A percentile compares a stretch with the other conserved stretches of the same genome.
Evolutionary conservation across 805 yeast species (phyloP).

Genomic region (Wickerhamomyces xylosicus): DNA sequence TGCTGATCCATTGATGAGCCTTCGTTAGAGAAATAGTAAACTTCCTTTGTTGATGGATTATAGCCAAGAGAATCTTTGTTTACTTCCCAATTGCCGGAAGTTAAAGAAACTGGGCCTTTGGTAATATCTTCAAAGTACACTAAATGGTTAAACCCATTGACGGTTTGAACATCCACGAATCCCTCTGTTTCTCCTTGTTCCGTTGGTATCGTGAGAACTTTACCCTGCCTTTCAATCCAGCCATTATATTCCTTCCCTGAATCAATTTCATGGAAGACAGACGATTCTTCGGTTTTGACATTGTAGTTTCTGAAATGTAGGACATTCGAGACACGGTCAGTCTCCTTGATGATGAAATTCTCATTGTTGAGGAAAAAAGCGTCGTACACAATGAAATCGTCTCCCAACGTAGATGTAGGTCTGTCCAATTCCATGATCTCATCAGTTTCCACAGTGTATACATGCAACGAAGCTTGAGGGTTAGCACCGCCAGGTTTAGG

Average conservation of each 20-base stretch:
- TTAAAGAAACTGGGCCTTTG: conserved; percentile 43
- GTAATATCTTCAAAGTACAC: conserved; percentile 71
- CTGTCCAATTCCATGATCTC: conserved; percentile 22
- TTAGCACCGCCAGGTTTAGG: conserved; percentile 80
- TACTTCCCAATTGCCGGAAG: conserved; percentile 85
- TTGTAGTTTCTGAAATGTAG: conserved; percentile 42
- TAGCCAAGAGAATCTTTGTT: conserved; percentile 51
- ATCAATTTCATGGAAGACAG: conserved; percentile 33
- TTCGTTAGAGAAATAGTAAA: conserved; percentile 59
- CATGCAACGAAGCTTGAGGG: conserved; percentile 49
- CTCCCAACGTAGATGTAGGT: conserved; percentile 19
- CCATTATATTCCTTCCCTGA: conserved; percentile 39
- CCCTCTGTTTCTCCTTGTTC: conserved; percentile 39
- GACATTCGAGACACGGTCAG: conserved; percentile 58
- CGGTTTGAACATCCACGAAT: conserved; percentile 70
- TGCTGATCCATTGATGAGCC: conserved; percentile 31
- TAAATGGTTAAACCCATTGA: conserved; percentile 59
- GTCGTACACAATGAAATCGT: conserved; percentile 52
- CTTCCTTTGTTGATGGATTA: conserved; percentile 37
- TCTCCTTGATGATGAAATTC: conserved; percentile 41
- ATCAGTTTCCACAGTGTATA: conserved; percentile 27
- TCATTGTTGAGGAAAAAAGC: conserved; percentile 51
- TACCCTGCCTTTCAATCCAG: conserved; percentile 70
- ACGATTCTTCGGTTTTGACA: conserved; percentile 20
- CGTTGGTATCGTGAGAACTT: conserved; percentile 44